Percentiles rank a stretch among this genome's conserved stretches.
Conservation (phyloP, 2,329 filamentous ascomycete species). For the Aspergillus terreus region DNA sequence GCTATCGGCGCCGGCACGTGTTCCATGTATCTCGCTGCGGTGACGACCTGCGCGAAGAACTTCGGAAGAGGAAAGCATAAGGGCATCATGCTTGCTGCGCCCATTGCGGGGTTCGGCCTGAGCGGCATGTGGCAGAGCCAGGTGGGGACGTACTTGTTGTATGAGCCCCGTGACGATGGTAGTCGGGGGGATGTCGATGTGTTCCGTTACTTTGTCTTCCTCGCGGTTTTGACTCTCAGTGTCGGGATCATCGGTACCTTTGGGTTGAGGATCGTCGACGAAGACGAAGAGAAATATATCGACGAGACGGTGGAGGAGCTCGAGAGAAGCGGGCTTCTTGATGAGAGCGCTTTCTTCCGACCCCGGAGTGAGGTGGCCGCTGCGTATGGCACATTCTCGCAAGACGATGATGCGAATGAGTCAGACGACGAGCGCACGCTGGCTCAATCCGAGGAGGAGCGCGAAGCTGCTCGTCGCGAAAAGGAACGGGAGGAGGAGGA, state of each 20-base stretch:
- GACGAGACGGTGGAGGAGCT: conserved; percentile 86
- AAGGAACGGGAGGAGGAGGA: conserved; percentile 52
- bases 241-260: conserved; percentile 73
- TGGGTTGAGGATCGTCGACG: conserved; percentile 72
- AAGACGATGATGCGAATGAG: conserved; percentile 29
- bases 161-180: conserved; percentile 64
- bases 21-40: conserved; percentile 81
- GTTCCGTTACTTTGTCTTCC: conserved; percentile 82
- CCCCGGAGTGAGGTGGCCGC: conserved; percentile 46
- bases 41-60: conserved; percentile 98
- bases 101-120: conserved; percentile 87
- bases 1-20: conserved; percentile 79
- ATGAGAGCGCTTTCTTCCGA: conserved; percentile 67
- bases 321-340: conserved; percentile 78
- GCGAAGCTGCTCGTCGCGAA: conserved; percentile 24
- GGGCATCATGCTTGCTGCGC: conserved; percentile 81
- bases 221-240: conserved; percentile 65
- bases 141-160: conserved; percentile 73
- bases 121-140: conserved; percentile 97
- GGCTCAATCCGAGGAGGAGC: conserved; percentile 26
- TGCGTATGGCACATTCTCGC: conserved; percentile 42
- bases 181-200: conserved; percentile 63
- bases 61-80: conserved; percentile 86
- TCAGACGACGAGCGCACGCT: conserved; percentile 37
- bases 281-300: conserved; percentile 72